Evolutionary conservation across 2,329 filamentous ascomycete species (phyloP), one percentile per base, ranked within the genome.

Genomic region (Paraphoma chrysanthemicola): DNA sequence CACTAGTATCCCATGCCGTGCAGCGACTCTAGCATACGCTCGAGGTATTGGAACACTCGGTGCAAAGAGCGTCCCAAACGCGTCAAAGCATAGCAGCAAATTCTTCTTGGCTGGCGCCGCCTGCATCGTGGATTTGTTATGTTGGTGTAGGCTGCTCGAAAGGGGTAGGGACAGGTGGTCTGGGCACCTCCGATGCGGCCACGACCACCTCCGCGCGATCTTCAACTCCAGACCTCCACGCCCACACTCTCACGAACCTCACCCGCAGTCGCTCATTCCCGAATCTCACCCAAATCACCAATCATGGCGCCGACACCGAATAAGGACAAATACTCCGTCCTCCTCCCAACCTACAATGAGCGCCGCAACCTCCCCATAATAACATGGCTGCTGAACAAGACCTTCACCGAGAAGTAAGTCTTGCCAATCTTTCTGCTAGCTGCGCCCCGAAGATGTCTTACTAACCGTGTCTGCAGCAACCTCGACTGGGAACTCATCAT

Each of bases 331-430:
- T 99, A 97, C 86, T 97, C 94, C 67, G 90, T 99, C 76, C 94
- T 99, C 75, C 88, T 99, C 64, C 95, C 95, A 55, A 99, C 95
- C 60, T 99, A 97, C 87, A 98, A 99, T 79, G 95, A 99, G 86
- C 92, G 95, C 76, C 89, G 88, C 79, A 99, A 99, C 82, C 88
- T 99, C 67, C 95, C 95, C 72, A 95, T 99, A 77, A 92, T 98
- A 76, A 87, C 90, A 73, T 98, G 93, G 92, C 83, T 99, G 78
- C 86, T 99, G 67, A 91, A 96, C 82, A 90, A 89, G 78, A 97
- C 90, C 62, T 98, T 98, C 79, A 92, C 89, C 49, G 88, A 96
- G 78, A 85, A 90, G 94, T 97, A 83, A 63, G 87, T 71, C 57
- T 44, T n/a, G n/a, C n/a, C n/a, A n/a, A n/a, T n/a, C n/a, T n/a